phyloP scores from a whole-genome alignment of 345 rosid species.

The Lepidium sativum region DNA sequence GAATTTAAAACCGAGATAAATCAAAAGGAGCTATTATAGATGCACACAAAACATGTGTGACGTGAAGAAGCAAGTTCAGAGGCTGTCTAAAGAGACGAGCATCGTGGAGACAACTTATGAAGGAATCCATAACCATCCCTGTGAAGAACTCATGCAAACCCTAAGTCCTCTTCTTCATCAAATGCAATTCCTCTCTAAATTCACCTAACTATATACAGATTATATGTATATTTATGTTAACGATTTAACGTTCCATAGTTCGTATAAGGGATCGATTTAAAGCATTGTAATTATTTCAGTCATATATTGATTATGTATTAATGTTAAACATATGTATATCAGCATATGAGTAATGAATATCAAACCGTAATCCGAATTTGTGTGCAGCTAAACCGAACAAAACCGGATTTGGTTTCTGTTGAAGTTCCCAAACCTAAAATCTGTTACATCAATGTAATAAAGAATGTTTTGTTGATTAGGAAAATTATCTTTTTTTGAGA shows the following conservation, averaged over 20 bases:
- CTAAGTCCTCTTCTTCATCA: slow-evolving; percentile 69
- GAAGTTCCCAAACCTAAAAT: not conserved
- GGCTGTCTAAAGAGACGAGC: slow-evolving; percentile 56
- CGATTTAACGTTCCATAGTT: not conserved
- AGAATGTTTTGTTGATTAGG: no score
- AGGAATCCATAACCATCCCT: slow-evolving; percentile 73
- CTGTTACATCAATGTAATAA: not conserved
- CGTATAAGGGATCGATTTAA: not conserved
- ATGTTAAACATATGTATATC: not conserved
- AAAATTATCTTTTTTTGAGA: not conserved
- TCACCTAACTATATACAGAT: not conserved
- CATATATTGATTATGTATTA: not conserved
- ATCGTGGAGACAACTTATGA: slow-evolving; percentile 75
- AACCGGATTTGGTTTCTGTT: not conserved
- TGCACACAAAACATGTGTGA: slow-evolving; percentile 78
- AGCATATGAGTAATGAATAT: not conserved
- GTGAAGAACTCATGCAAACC: slow-evolving; percentile 74
- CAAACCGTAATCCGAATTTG: no score
- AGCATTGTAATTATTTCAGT: not conserved
- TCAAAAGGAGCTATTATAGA: slow-evolving; percentile 57
- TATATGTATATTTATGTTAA: not conserved
- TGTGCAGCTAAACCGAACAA: no score
- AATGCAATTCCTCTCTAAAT: slow-evolving; percentile 46
- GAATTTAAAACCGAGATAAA: not conserved
- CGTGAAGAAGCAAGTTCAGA: slow-evolving; percentile 79